Evolutionary conservation across 805 yeast species (phyloP), one percentile per base, ranked within the genome.

Genomic region (Candida maesae): DNA sequence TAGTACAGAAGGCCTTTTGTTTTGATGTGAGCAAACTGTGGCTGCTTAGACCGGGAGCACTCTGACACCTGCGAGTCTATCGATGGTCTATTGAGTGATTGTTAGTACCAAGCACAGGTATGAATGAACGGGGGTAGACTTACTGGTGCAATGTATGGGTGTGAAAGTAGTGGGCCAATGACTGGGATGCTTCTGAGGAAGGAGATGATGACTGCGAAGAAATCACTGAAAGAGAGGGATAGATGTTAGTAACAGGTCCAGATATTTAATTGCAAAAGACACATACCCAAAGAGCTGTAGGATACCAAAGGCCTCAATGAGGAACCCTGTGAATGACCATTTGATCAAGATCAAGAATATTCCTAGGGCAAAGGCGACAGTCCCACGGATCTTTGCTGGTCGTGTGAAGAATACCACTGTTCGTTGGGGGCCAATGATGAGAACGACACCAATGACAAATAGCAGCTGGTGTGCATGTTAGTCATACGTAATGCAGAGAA

Each of bases 381-480:
- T 77, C 3, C 97, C 97, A 56, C 95, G 77, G 38, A 90, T 70
- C 60, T 91, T 93, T 36, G 79, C 78, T 0, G 95, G 95, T 48
- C 96, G 76, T 12, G 91, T 78, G 69, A 91, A 90, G 63, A 90
- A 91, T 10, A 76, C 71, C 7, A 84, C 55, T 0, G 98, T 84
- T 58, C 90, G 81, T 42, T 83, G 84, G 5, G 89, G 81, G 0
- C 99, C 99, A 35, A 91, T 88, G 46, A 93, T 84, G 41, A 93
- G 69, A 17, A 84, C 71, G 14, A 91, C 73, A 14, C 99, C 99
- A n/a, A 81, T 74, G 8, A 57, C 51, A 27, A 57, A 57, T 5
- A 57, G 42, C 1, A 57, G 39, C 57, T 52, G 27, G 5, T 8
- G 4, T 7, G 19, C 18, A n/a, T 15, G 19, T 19, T n/a, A 27